A percentile compares a stretch with the other conserved stretches of the same genome.
Evolutionary conservation across 2,329 filamentous ascomycete species (phyloP).

Genomic region (Akanthomyces lecanii): DNA sequence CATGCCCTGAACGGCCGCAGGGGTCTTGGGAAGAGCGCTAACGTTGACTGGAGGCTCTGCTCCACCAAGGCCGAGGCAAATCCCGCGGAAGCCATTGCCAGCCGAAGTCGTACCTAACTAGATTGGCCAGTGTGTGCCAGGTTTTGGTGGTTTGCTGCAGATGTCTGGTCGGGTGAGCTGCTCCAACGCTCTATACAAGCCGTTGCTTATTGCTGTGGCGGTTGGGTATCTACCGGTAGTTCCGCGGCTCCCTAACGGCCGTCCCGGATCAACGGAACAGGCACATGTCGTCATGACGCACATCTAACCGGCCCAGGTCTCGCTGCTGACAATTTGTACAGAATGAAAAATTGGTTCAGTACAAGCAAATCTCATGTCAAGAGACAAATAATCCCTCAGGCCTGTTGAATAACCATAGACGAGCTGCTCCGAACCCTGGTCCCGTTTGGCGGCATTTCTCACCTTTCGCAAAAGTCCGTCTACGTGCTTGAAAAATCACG

Average conservation of each 20-base stretch:
- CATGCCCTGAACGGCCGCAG: constrained; percentile 5
- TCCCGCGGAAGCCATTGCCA: neutral
- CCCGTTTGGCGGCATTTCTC: no score
- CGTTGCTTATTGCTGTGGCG: neutral
- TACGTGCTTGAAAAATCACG: neutral
- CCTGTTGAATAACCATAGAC: neutral
- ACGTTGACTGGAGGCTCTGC: neutral
- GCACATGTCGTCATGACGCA: constrained; percentile 11
- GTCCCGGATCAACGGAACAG: constrained; percentile 13
- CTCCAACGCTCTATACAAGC: neutral
- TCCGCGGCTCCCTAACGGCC: neutral
- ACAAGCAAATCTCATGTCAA: no score
- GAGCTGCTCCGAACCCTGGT: no score
- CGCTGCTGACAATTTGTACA: neutral
- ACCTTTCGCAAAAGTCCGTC: no score
- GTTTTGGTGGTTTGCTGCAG: neutral
- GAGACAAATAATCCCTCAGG: no score
- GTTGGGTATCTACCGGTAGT: no score
- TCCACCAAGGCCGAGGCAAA: constrained; percentile 13
- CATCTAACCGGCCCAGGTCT: neutral
- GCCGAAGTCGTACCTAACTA: neutral
- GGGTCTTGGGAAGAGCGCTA: neutral
- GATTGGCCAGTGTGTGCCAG: neutral
- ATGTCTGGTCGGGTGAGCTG: neutral
- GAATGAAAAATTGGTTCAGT: neutral